Percentiles rank a stretch among this genome's conserved stretches.
phyloP scores from a whole-genome alignment of 352 stramenopile species.

The Phytophthora multivora region DNA sequence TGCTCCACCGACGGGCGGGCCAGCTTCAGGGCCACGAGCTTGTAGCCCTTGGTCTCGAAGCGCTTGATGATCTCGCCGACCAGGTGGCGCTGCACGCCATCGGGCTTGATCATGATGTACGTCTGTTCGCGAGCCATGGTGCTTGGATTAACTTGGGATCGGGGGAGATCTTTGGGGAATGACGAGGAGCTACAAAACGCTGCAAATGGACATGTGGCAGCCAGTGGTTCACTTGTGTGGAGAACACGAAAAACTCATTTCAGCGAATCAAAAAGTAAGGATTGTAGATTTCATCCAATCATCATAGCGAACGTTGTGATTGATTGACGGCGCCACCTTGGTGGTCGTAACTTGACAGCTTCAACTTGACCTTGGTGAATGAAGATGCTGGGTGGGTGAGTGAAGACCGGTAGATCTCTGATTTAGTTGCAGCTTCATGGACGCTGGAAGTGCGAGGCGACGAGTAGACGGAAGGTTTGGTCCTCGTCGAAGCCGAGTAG shows the following conservation, averaged over 20 bases:
- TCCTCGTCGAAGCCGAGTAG: conserved; percentile 55
- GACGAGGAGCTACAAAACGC: neutral
- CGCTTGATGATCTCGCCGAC: conserved; percentile 95
- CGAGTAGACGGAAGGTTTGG: conserved; percentile 58
- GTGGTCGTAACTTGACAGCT: conserved; percentile 2
- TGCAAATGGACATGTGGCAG: conserved; percentile 14
- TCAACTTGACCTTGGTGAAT: conserved; percentile 2
- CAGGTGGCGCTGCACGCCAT: conserved; percentile 94
- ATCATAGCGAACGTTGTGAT: neutral
- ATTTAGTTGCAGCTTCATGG: conserved; percentile 3
- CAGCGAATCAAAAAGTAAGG: conserved; percentile 4
- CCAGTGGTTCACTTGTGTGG: conserved; percentile 9
- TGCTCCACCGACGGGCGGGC: conserved; percentile 92
- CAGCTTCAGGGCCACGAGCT: conserved; percentile 94
- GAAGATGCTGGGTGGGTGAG: neutral
- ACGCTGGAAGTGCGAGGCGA: conserved; percentile 45
- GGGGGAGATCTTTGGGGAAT: conserved; percentile 35
- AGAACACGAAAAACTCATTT: conserved; percentile 1
- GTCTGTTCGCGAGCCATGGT: conserved; percentile 93
- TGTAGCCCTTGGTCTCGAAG: conserved; percentile 97
- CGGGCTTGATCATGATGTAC: conserved; percentile 95
- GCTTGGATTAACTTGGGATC: conserved; percentile 22
- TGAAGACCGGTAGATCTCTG: neutral
- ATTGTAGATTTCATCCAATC: neutral
- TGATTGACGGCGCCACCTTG: neutral